Base-by-base conservation (phyloP, 306 rosid species). In the Myrica gale region DNA sequence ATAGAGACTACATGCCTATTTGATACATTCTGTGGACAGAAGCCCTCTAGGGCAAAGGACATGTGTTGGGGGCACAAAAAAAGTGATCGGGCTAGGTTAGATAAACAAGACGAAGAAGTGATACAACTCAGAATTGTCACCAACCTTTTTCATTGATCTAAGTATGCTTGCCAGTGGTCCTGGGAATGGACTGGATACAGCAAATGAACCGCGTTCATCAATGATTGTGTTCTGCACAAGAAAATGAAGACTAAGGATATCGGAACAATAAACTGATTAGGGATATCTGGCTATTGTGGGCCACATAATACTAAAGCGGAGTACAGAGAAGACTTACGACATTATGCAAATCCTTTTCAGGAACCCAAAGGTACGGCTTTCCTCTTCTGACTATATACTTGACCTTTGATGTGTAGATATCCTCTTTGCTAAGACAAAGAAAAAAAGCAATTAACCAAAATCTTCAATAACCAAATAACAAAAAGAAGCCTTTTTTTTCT, bases 131-230 rank as follows among this genome's bases (percentile, higher is more conserved):
- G 56, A 20, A 44, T 23, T 45, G 37, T n/a, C 45, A 77, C 72
- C 56, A 47, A 92, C 97, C 98, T 80, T 95, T 68, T 87, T 76
- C 78, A 85, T 37, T 39, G 89, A 87, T 82, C 77, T 88, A 71
- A 92, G 83, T 50, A 95, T 77, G 55, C 47, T 67, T 37, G 87
- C 92, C 51, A 95, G 69, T 23, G 90, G 90, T 26, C 97, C 90
- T 43, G 97, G 96, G 81, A 78, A 84, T 73, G 98, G 97, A 78
- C 82, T 88, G 76, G 91, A 74, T 81, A 95, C 96, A 71, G 97
- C 85, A 81, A 95, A 88, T 69, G 98, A 95, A 80, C 93, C 85
- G 46, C 98, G 98, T 84, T 90, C 98, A 79, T 95, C 98, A 51
- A 90, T 87, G 39, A 95, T 76, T 61, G 91, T 77, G 78, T 95